Evolutionary conservation across 2,329 filamentous ascomycete species (phyloP).

Genomic region (Cladophialophora exuberans): DNA sequence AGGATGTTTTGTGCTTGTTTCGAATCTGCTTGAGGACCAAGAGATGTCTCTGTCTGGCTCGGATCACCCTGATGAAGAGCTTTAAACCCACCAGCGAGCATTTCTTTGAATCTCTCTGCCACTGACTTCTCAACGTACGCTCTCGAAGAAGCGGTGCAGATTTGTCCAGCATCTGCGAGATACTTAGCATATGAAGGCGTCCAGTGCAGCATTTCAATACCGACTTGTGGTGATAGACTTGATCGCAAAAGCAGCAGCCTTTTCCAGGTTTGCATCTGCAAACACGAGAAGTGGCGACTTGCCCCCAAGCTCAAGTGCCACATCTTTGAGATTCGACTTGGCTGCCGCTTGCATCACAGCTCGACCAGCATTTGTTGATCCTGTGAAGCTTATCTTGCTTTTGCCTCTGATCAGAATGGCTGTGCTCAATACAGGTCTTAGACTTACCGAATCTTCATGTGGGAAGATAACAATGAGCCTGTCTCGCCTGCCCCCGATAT

Average conservation of each 20-base stretch:
- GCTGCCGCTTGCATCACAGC: constrained; percentile 46
- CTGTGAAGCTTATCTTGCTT: constrained; percentile 57
- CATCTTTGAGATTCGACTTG: constrained; percentile 55
- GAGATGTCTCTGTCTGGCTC: constrained; percentile 70
- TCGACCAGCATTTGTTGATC: constrained; percentile 40
- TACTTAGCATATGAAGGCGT: too few species aligned
- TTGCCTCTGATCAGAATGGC: neutral
- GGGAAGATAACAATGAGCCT: constrained; percentile 60
- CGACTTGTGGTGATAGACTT: constrained; percentile 48
- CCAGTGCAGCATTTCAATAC: constrained; percentile 44
- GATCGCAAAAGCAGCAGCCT: constrained; percentile 64
- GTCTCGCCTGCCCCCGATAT: constrained; percentile 59
- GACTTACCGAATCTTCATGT: constrained; percentile 55
- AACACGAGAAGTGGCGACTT: constrained; percentile 69
- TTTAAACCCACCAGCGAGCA: constrained; percentile 63
- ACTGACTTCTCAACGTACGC: constrained; percentile 64
- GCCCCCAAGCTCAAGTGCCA: constrained; percentile 66
- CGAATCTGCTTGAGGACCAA: constrained; percentile 74
- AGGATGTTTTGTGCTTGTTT: constrained; percentile 71
- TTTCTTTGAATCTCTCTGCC: constrained; percentile 64
- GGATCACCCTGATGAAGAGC: constrained; percentile 66
- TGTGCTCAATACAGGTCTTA: neutral
- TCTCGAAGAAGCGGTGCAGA: constrained; percentile 68
- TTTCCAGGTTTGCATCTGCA: constrained; percentile 65
- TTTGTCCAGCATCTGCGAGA: constrained; percentile 45